Evolutionary conservation across 345 rosid genomes (phyloP), one percentile per base, ranked within the genome.

Genomic region (Moricandia moricandioides): DNA sequence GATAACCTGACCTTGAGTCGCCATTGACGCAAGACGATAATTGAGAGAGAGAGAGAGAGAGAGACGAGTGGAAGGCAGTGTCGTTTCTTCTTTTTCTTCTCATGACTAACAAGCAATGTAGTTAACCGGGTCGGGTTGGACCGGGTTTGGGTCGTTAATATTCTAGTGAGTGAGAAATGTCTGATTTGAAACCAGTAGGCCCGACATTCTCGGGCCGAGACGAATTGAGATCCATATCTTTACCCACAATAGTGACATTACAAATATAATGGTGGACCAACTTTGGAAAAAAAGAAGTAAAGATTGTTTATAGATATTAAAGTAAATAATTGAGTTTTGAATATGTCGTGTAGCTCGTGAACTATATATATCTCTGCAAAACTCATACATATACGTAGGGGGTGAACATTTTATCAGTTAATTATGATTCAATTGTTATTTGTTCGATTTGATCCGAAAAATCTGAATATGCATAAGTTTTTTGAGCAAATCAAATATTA

Each of bases 1-100:
- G 86, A 94, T 90, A 71, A 90, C 86, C 70, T 94, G 89, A 49
- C 91, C 92, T 71, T 86, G 84, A 70, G 97, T 90, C 49, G 95
- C 84, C 96, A 90, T 90, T 70, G 75, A 73, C 49, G 75, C 26
- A 27, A 27, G 33, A 55, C 37, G 63, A 65, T 16, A 26, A 18
- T 11, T 13, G 67, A 51, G 40, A 69, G 18, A 57, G 40, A 5
- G 47, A 55, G 55, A 57, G 71, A 10, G 45, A 5, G 47, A 55
- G 55, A 57, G 71, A 10, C 33, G 47, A 16, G 30, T 30, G 67
- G 12, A 8, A 30, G 13, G 21, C 54, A 6, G 54, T 60, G 43
- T 71, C 67, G 62, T 49, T 65, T 45, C 52, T 70, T 70, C 4
- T 40, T 59, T 55, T 55, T 65, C 18, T 64, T 76, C 51, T 43